phyloP scores from a whole-genome alignment of 345 rosid genomes.

The Raphanus raphanistrum region DNA sequence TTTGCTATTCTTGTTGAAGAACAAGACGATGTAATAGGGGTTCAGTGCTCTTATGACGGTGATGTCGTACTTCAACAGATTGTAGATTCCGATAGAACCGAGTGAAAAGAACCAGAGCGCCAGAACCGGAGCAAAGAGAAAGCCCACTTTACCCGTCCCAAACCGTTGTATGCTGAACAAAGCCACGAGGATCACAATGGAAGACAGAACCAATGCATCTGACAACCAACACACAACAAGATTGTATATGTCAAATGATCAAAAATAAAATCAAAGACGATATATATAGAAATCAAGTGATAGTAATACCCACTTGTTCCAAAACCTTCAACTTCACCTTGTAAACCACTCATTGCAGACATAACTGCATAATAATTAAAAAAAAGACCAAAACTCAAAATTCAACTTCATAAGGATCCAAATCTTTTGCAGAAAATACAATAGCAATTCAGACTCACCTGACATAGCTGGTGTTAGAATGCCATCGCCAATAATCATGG shows the following conservation, averaged over 20 bases:
- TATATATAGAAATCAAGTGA: constrained; percentile 3
- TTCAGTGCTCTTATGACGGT: constrained; percentile 77
- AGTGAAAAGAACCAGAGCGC: constrained; percentile 90
- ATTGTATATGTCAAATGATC: neutral
- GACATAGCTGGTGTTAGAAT: constrained; percentile 96
- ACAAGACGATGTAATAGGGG: constrained; percentile 73
- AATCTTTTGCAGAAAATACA: constrained; percentile 12
- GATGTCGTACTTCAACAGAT: constrained; percentile 59
- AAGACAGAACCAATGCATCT: constrained; percentile 73
- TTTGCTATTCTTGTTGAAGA: constrained; percentile 75
- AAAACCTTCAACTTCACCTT: constrained; percentile 70
- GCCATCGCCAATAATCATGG: constrained; percentile 97
- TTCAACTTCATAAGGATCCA: neutral
- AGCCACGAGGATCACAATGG: constrained; percentile 63
- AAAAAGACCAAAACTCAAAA: neutral
- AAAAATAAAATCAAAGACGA: neutral
- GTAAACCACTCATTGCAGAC: constrained; percentile 98
- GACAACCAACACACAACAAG: constrained; percentile 33
- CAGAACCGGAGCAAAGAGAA: constrained; percentile 83
- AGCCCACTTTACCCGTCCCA: constrained; percentile 89
- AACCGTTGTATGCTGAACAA: constrained; percentile 89
- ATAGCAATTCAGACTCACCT: constrained; percentile 45
- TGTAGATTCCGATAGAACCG: constrained; percentile 81
- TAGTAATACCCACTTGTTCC: constrained; percentile 61
- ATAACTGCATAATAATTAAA: constrained; percentile 60